phyloP scores from a whole-genome alignment of 2,329 filamentous ascomycete species.

The Penicillium freii region DNA sequence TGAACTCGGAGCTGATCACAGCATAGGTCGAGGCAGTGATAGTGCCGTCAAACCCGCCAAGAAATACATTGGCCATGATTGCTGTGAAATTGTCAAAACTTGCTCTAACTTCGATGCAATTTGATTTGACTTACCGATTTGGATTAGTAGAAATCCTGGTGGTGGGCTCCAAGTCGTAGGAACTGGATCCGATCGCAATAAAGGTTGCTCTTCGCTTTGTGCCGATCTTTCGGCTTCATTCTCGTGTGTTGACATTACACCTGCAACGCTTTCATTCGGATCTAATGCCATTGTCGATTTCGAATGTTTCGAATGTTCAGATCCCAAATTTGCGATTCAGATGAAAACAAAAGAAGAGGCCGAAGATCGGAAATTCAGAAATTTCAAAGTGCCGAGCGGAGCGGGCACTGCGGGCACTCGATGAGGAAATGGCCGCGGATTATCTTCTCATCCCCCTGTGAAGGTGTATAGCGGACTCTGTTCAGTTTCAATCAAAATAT shows the following conservation, averaged over 20 bases:
- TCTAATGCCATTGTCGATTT: constrained; percentile 5
- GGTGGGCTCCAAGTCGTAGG: constrained; percentile 49
- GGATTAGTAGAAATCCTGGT: constrained; percentile 56
- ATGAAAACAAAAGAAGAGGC: background rate
- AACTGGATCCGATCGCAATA: constrained; percentile 17
- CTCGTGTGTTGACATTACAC: background rate
- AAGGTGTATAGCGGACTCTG: no score
- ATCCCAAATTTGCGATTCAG: background rate
- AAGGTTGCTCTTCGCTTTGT: constrained; percentile 25
- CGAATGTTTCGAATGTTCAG: background rate
- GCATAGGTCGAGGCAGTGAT: constrained; percentile 48
- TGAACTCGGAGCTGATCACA: constrained; percentile 49
- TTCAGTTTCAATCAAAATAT: no score
- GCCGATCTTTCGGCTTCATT: background rate
- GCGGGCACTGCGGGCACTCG: constrained; percentile 17
- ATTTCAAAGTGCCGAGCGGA: background rate
- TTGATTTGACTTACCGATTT: constrained; percentile 43
- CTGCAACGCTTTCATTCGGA: background rate
- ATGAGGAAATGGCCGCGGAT: constrained; percentile 15
- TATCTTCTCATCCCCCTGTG: no score
- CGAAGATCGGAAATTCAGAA: background rate
- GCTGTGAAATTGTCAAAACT: constrained; percentile 33
- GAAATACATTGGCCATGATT: constrained; percentile 64
- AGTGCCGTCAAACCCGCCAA: constrained; percentile 54
- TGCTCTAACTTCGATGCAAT: background rate